Evolutionary conservation across 345 rosid species (phyloP).

Genomic region (Mallotus nudiflorus): DNA sequence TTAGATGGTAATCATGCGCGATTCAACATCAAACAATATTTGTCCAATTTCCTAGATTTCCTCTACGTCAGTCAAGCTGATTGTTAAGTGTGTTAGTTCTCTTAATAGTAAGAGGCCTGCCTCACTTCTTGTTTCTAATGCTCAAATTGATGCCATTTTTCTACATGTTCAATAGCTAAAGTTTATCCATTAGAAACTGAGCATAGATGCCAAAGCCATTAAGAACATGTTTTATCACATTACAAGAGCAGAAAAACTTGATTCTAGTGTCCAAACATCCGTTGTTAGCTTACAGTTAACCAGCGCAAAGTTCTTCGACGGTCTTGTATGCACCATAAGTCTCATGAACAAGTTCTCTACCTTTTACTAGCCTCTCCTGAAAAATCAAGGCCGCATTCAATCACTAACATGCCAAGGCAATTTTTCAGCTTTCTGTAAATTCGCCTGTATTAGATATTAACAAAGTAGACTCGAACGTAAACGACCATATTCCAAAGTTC

Average conservation of each 20-base stretch:
- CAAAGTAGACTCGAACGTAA: neutral
- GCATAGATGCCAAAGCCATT: neutral
- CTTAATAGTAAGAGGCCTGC: no score
- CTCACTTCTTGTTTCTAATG: no score
- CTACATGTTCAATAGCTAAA: neutral
- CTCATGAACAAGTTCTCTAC: conserved; percentile 39
- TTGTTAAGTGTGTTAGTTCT: no score
- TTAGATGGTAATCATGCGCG: no score
- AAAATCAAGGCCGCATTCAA: neutral
- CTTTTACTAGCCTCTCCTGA: conserved; percentile 41
- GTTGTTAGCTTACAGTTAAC: conserved; percentile 26
- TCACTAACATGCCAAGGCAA: neutral
- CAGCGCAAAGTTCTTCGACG: conserved; percentile 54
- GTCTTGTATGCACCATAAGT: conserved; percentile 41
- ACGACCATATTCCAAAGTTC: neutral
- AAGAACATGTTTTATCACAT: neutral
- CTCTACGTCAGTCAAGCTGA: no score
- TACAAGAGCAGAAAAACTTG: neutral
- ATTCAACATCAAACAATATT: no score
- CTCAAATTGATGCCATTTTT: no score
- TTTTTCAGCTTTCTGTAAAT: neutral
- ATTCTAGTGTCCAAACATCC: neutral
- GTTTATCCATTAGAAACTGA: neutral
- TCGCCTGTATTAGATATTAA: neutral
- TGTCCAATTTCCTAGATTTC: no score